Evolutionary conservation across 495 filamentous ascomycete genomes (phyloP).

Genomic region (Schizothecium vesticola): DNA sequence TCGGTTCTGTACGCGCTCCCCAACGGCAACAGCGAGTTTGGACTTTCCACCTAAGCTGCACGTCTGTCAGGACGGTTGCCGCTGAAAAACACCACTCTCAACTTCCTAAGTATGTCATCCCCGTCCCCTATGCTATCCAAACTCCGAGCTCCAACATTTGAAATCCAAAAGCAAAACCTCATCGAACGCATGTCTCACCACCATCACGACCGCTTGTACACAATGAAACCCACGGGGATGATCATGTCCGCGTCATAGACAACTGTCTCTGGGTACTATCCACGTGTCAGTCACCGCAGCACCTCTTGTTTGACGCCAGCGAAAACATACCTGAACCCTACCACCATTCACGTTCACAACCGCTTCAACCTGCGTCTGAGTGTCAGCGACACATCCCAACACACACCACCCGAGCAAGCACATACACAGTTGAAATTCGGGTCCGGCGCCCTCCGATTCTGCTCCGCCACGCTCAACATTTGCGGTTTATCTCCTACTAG

Average conservation of each 20-base stretch:
- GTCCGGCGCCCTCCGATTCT: neutral
- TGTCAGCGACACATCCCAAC: neutral
- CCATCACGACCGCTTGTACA: neutral
- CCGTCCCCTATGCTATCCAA: no score
- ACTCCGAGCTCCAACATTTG: no score
- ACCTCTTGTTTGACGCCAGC: neutral
- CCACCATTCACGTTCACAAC: neutral
- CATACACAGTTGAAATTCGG: neutral
- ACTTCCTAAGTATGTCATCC: no score
- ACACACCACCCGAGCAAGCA: neutral
- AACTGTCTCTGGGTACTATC: neutral
- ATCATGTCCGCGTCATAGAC: neutral
- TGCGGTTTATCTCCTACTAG: neutral
- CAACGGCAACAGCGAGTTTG: no score
- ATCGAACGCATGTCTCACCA: neutral
- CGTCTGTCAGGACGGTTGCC: no score
- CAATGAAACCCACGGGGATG: neutral
- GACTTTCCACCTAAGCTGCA: no score
- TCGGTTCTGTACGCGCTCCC: no score
- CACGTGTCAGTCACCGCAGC: no score
- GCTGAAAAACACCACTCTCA: no score
- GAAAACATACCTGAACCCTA: neutral
- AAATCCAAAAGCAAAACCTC: neutral
- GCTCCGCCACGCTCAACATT: neutral
- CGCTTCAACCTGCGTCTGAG: neutral